Evolutionary conservation across 1,139 yeast species (phyloP), one percentile per base, ranked within the genome.

Genomic region (Diutina sp.): DNA sequence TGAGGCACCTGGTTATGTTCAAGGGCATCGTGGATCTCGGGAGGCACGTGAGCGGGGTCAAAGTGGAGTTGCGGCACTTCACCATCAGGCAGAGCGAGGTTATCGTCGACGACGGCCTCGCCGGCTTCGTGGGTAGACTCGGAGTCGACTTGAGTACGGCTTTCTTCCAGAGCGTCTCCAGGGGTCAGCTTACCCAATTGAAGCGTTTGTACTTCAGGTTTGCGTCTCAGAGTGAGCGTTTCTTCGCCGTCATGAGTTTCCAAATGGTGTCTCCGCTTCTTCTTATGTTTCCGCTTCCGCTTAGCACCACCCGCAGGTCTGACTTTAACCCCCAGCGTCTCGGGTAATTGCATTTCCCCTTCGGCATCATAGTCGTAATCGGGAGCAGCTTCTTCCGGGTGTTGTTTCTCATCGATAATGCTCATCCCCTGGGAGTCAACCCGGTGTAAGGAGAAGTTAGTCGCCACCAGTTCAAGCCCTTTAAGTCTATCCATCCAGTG

Each of bases 401-500:
- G 25, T 30, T 30, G 63, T 14, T 61, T 60, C 3, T 66, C 67
- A 8, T 60, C 58, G n/a, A 61, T 63, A 12, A 57, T 54, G 12
- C 57, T 59, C 0, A 61, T 58, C 21, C 63, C 57, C 30, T 35
- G 28, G 0, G 95, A 87, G 65, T 89, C 96, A 54, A 88, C 80
- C 65, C 95, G 79, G 61, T 85, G 91, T 58, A 90, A 78, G 0
- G 96, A 89, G 63, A 88, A 84, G 0, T 95, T 83, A 30, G 90
- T 79, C 1, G 89, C 85, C 11, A 81, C 76, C 58, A 79, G 80
- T 61, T 87, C 95, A 69, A 89, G 74, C 50, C 86, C 80, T 51
- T 96, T 97, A 60, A 93, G 77, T 68, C 99, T 83, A 55, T 85
- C 80, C 74, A 91, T 82, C 99, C 99, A 93, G 28, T 84, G 77